Evolutionary conservation across 2,329 filamentous ascomycete genomes (phyloP), one percentile per base, ranked within the genome.

Genomic region (Trematosphaeria pertusa): DNA sequence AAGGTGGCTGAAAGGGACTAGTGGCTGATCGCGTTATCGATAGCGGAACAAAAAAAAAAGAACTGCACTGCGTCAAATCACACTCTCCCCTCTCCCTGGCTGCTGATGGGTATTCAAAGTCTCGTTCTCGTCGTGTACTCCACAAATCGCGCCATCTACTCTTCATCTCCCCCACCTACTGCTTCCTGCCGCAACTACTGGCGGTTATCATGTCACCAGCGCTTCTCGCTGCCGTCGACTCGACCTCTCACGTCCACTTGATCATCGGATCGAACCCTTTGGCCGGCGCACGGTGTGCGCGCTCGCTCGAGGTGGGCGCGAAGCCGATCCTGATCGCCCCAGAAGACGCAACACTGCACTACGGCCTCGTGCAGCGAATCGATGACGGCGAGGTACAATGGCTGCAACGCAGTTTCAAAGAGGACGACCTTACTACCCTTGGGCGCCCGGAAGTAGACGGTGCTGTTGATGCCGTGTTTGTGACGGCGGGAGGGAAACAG

Each of bases 381-480:
- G 86, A 89, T 43, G 80, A 82, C 9, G 84, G 84, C 45, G 75
- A 83, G 50, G 81, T 91, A 5, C 72, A 81, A 54, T 91, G 88
- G 87, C 63, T 86, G 21, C 77, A 81, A 58, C 82, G 84, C 48
- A 67, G 75, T 0, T 96, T 97, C 59, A 70, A 82, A 39, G 87
- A 93, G 28, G 73, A 76, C 0, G 88, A 97, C 67, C 72, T 97
- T 42, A 85, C 85, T 31, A 84, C 78, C 1, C 75, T 96, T 2
- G 94, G 94, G n/a, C 82, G 94, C 40, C 80, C 84, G 31, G 90
- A 95, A 47, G 86, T 96, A 8, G 86, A 83, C 52, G 67, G 75
- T 43, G 84, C 95, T 4, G 93, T 96, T 12, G 94, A 99, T 71
- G 88, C 89, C 44, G 94, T 99, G 30, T 97, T 97, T 71, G 86